Evolutionary conservation across 139 green algal species (phyloP), one percentile per base, ranked within the genome.

Genomic region (Asterochloris sp.): DNA sequence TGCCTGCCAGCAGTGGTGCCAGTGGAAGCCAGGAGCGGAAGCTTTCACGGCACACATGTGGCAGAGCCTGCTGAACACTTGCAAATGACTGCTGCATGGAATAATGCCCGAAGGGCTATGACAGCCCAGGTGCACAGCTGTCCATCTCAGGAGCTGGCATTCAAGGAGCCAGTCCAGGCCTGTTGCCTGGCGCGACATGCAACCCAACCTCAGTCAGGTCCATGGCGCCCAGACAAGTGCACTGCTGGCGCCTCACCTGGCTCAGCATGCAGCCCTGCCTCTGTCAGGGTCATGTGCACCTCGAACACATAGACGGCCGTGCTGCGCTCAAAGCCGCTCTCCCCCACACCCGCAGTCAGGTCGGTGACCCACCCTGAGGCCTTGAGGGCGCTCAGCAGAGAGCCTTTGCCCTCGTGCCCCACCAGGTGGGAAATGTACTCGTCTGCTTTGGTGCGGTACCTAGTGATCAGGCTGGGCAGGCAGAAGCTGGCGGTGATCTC

Each of bases 341-440:
- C 91, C n/a, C 90, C 88, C n/a, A 98, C 89, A 17, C 97, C 97
- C 0, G 95, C 97, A 73, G 81, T 90, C 61, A 99, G 83, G 29
- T 91, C 91, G 0, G 86, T 95, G 9, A 94, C 97, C 94, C 93
- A 97, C 74, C 93, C 94, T 8, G 79, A 85, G 23, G 75, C 74
- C 90, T 98, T 98, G 69, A 98, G 90, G n/a, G 86, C 86, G 21
- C 90, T 92, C 54, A 98, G 90, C 60, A 98, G 88, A 13, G 90
- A 96, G 28, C 95, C 95, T 9, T 83, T 86, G 28, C 95, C 94
- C 86, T 98, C 96, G 83, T 99, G 97, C 0, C 97, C 97, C 66
- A 99, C 83, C 28, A 99, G 90, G 87, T 99, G 95, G 1, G 85
- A 87, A 13, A 98, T 69, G 88, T 99, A 99, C 71, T 97, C 90